Evolutionary conservation across 768 basidiomycete species (phyloP), one percentile per base, ranked within the genome.

Genomic region (Sporobolomyces roseus): DNA sequence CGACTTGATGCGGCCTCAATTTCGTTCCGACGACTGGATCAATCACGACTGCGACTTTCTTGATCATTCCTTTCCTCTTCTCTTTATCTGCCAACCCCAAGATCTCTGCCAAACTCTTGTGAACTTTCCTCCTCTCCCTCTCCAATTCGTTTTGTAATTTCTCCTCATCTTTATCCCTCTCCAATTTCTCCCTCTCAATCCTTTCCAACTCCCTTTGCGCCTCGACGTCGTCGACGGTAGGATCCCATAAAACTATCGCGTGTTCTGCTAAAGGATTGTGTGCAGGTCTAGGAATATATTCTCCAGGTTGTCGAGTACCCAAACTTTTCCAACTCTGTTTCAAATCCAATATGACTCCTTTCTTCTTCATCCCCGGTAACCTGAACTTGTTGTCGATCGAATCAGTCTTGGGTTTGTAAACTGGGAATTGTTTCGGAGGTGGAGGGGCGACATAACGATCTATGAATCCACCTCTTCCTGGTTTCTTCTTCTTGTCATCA

Each of bases 181-280:
- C 88, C 36, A 82, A 85, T 75, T 89, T 88, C 75, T 88, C 86
- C 16, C 12, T 7, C 75, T 87, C 84, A 43, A 89, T 81, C 66
- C 86, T 87, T 77, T 82, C 85, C 74, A 83, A 83, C 77, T 92
- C 91, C 75, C 92, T 89, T 75, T 91, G 89, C 0, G 91, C 91
- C 78, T 93, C 92, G 72, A 88, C 81, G 76, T 90, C 88, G 76
- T 99, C 93, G 53, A 94, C 86, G 0, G 96, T 98, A 1, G 96
- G 96, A 75, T 98, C 96, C 77, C 91, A 99, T 19, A 97, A 80
- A 4, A 99, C 94, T 68, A 99, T 96, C 1, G 94, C 93, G 79
- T 97, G 93, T 74, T 98, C 93, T 56, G 89, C 86, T 90, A 99
- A 93, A 1, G 93, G 96, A 77, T 99, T 92, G 75, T 93, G 88